Percentiles rank a stretch among this genome's conserved stretches.
Evolutionary conservation across 495 filamentous ascomycete species (phyloP).

Genomic region (Trichoderma erinaceum): DNA sequence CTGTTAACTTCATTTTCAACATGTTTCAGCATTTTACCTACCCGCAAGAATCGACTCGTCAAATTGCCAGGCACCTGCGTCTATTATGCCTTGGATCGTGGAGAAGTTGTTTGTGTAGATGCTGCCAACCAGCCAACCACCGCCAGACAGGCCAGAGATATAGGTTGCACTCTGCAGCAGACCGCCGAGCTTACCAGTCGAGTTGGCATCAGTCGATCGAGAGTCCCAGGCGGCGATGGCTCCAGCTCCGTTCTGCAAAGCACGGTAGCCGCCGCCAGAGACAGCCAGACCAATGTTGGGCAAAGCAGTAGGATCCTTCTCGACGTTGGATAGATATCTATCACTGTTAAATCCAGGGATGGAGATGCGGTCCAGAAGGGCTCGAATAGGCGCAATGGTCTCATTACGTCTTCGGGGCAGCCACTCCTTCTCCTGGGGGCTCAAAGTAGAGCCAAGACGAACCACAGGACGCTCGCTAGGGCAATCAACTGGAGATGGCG

Average conservation of each 20-base stretch:
- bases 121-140: constrained; percentile 81
- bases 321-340: constrained; percentile 55
- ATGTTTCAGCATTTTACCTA: constrained; percentile 22
- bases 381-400: constrained; percentile 61
- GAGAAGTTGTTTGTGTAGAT: constrained; percentile 90
- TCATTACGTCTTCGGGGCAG: constrained; percentile 43
- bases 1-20: constrained; percentile 22
- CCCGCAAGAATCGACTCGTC: constrained; percentile 61
- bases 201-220: constrained; percentile 60
- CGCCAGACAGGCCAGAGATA: constrained; percentile 77
- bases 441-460: constrained; percentile 51
- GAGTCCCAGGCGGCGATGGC: constrained; percentile 78
- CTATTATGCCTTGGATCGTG: constrained; percentile 52
- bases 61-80: constrained; percentile 66
- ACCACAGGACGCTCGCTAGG: constrained; percentile 43
- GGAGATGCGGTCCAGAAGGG: constrained; percentile 65
- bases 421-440: constrained; percentile 65
- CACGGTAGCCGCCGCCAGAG: constrained; percentile 74
- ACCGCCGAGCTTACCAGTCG: constrained; percentile 69
- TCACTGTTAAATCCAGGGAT: constrained; percentile 72
- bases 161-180: constrained; percentile 82
- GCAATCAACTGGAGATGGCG: constrained; percentile 47
- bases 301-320: constrained; percentile 48
- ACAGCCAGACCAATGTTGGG: constrained; percentile 60
- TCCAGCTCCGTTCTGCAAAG: constrained; percentile 83